A percentile compares a stretch with the other conserved stretches of the same genome.
phyloP scores from a whole-genome alignment of 75 land plant species.

The Sequoia sempervirens region DNA sequence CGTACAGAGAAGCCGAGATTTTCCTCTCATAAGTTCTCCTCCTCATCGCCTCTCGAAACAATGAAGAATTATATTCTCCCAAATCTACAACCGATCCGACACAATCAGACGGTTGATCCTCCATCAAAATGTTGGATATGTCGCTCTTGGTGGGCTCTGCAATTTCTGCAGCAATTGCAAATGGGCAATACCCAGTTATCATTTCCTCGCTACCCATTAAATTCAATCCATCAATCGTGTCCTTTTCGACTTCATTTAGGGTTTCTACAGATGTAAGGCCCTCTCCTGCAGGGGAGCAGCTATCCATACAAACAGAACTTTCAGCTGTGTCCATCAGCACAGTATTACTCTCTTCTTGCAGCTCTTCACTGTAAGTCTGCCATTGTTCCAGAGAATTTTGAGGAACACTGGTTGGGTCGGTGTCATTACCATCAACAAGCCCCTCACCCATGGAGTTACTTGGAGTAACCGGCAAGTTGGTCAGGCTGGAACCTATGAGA shows the following conservation, averaged over 20 bases:
- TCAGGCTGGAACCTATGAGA: background rate
- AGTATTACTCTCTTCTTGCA: background rate
- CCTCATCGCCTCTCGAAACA: conserved; percentile 30
- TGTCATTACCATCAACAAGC: background rate
- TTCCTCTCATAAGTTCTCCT: conserved; percentile 45
- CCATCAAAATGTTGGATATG: background rate
- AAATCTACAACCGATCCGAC: background rate
- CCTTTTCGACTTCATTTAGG: background rate
- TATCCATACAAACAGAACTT: too few relatives aligned
- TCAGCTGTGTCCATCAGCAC: background rate
- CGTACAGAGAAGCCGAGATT: conserved; percentile 46
- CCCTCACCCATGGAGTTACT: background rate
- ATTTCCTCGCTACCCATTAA: background rate
- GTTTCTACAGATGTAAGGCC: background rate
- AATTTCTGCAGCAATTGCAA: conserved; percentile 35
- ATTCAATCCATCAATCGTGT: background rate
- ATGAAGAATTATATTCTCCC: conserved; percentile 18
- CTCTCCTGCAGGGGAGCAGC: background rate
- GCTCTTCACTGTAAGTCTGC: too few relatives aligned
- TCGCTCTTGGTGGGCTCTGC: conserved; percentile 11
- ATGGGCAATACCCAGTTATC: conserved; percentile 17
- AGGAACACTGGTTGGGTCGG: background rate
- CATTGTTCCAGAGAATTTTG: background rate
- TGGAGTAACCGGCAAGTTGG: background rate
- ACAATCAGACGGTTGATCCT: background rate